phyloP scores from a whole-genome alignment of 2,329 filamentous ascomycete species.

The Botrytis byssoidea region DNA sequence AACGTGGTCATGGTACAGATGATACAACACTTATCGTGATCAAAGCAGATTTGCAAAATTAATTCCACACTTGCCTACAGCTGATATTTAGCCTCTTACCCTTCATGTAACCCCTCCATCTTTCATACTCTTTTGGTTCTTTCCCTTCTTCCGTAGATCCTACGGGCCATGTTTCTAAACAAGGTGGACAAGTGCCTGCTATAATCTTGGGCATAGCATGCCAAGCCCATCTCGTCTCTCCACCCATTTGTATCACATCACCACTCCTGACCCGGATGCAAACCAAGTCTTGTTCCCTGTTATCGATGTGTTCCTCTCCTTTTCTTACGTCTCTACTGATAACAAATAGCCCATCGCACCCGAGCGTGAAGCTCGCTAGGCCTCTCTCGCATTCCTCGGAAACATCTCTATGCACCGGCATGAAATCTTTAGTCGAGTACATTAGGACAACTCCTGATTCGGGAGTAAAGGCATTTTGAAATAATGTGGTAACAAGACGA shows the following conservation, averaged over 20 bases:
- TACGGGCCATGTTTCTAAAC: slow-evolving; percentile 72
- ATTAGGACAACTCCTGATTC: slow-evolving; percentile 93
- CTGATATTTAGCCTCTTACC: slow-evolving; percentile 89
- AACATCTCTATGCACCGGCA: slow-evolving; percentile 91
- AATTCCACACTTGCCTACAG: slow-evolving; percentile 76
- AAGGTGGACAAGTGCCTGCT: slow-evolving; percentile 72
- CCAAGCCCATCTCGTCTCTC: slow-evolving; percentile 82
- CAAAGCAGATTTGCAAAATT: slow-evolving; percentile 10
- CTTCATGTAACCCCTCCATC: slow-evolving; percentile 85
- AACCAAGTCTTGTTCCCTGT: slow-evolving; percentile 42
- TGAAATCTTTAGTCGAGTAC: slow-evolving; percentile 84
- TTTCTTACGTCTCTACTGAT: slow-evolving; percentile 55
- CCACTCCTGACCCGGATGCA: slow-evolving; percentile 74
- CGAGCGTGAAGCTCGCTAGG: slow-evolving; percentile 80
- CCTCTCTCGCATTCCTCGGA: slow-evolving; percentile 78
- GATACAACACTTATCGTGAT: neutral
- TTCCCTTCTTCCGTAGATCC: slow-evolving; percentile 34
- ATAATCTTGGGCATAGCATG: slow-evolving; percentile 91
- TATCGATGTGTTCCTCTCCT: slow-evolving; percentile 31
- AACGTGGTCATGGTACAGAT: neutral
- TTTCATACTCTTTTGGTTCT: slow-evolving; percentile 48
- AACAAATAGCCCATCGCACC: slow-evolving; percentile 88
- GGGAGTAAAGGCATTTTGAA: slow-evolving; percentile 67
- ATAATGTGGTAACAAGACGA: slow-evolving; percentile 64
- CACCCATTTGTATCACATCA: slow-evolving; percentile 87